Base-by-base conservation (phyloP, 768 basidiomycete species). In the Suillus variegatus region DNA sequence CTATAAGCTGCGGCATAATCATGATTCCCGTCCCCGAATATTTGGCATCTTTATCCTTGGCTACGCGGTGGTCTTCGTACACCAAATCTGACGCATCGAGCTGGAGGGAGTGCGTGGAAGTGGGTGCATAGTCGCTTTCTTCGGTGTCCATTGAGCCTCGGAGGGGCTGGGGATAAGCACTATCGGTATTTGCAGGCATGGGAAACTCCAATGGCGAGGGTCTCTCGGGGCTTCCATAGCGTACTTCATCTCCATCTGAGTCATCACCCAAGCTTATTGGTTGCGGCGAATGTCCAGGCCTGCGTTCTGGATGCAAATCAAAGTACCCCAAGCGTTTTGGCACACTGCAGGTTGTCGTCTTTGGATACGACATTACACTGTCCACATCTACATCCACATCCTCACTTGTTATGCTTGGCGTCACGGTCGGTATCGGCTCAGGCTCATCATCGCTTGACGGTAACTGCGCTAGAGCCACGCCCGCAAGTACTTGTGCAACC, bases 221-320 rank as follows among this genome's bases (percentile, higher is more conserved):
- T 44, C 40, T 54, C 63, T 76, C 72, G 69, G 68, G 72, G 62
- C 69, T 62, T 62, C 73, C 77, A 67, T 71, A 78, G 63, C 75
- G 77, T 71, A 74, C 66, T 32, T 77, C 71, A 68, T 78, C 77
- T 71, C 73, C 76, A 38, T 79, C 76, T 69, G 77, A 79, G 60
- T 77, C 74, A 61, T 71, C 68, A 66, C 67, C 70, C 75, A 65
- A 68, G 68, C 65, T 65, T 70, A n/a, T 61, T 66, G 44, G 65
- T 47, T 14, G 54, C 6, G 62, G 18, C 41, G 60, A 67, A 35
- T 32, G 36, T 58, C 71, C 73, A 25, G 83, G 84, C 46, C 88
- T 79, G 54, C 91, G 82, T 54, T 93, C 91, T 13, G 91, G 91
- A 73, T 93, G 91, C 16, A 92, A 70, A 73, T 92, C 91, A 72